Evolutionary conservation across 768 basidiomycete genomes (phyloP).

Genomic region (Pilatotrama ljubarskyi): DNA sequence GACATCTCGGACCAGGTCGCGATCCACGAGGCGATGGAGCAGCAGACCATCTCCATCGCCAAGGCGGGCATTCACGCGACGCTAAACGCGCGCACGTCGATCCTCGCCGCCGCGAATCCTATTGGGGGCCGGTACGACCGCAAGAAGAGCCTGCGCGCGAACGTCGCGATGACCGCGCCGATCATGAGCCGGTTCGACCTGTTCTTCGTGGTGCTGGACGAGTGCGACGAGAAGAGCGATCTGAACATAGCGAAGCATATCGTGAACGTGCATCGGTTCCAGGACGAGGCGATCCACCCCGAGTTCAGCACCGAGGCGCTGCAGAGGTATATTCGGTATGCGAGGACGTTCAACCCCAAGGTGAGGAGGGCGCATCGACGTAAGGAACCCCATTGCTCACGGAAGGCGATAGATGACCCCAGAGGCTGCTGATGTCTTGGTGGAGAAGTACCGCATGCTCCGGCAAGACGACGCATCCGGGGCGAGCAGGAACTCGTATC

Average conservation of each 20-base stretch:
- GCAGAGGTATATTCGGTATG: conserved; percentile 96
- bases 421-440: conserved; percentile 88
- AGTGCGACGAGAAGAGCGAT: conserved; percentile 92
- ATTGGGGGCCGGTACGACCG: conserved; percentile 96
- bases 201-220: conserved; percentile 97
- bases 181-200: conserved; percentile 99
- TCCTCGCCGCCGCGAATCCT: conserved; percentile 97
- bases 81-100: conserved; percentile 94
- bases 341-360: conserved; percentile 97
- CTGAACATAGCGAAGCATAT: conserved; percentile 95
- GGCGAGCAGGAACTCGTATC: conserved; percentile 86
- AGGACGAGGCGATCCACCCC: conserved; percentile 91
- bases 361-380: conserved; percentile 40
- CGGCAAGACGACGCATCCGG: conserved; percentile 92
- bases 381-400: neutral
- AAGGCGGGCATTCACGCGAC: conserved; percentile 99
- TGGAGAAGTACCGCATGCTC: conserved; percentile 91
- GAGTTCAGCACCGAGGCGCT: conserved; percentile 97
- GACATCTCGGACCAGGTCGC: conserved; percentile 98
- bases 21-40: conserved; percentile 99
- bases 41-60: conserved; percentile 98
- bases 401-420: conserved; percentile 68
- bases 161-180: conserved; percentile 96
- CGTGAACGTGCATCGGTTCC: conserved; percentile 95
- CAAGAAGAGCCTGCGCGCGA: conserved; percentile 87